phyloP scores from a whole-genome alignment of 805 yeast species.

The Nakazawaea holstii region DNA sequence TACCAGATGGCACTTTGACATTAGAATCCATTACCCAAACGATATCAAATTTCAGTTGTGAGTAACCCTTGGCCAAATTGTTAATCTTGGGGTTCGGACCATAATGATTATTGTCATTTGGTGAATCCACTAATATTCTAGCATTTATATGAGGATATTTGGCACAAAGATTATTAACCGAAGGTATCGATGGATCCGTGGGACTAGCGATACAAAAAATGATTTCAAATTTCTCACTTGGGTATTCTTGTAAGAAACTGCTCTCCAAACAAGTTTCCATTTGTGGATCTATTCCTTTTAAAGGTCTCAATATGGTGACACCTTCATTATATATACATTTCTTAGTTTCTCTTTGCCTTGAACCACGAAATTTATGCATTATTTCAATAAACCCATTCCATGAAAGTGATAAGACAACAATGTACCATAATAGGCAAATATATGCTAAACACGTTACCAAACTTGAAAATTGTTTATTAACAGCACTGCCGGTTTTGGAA shows the following conservation, averaged over 20 bases:
- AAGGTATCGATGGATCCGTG: conserved; percentile 58
- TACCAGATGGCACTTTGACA: conserved; percentile 68
- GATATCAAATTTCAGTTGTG: conserved; percentile 61
- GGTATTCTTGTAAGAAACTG: conserved; percentile 65
- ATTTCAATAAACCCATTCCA: conserved; percentile 25
- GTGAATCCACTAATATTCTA: conserved; percentile 44
- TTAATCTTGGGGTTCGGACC: conserved; percentile 92
- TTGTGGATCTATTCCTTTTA: conserved; percentile 81
- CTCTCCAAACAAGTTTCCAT: conserved; percentile 62
- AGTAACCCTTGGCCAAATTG: conserved; percentile 78
- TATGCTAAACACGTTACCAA: too few species aligned
- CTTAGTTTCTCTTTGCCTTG: conserved; percentile 15
- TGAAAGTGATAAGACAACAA: conserved; percentile 22
- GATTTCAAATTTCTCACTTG: conserved; percentile 54
- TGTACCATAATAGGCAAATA: conserved; percentile 21
- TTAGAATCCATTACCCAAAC: conserved; percentile 86
- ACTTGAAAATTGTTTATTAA: too few species aligned
- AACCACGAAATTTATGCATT: conserved; percentile 15
- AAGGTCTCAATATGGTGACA: conserved; percentile 76
- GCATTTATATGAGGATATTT: conserved; percentile 56
- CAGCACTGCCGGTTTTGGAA: too few species aligned
- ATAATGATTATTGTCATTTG: conserved; percentile 35
- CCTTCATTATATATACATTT: too few species aligned
- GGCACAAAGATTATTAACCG: conserved; percentile 43
- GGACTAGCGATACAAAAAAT: conserved; percentile 69